phyloP scores from a whole-genome alignment of 495 filamentous ascomycete genomes.

The Aspergillus indologenus region DNA sequence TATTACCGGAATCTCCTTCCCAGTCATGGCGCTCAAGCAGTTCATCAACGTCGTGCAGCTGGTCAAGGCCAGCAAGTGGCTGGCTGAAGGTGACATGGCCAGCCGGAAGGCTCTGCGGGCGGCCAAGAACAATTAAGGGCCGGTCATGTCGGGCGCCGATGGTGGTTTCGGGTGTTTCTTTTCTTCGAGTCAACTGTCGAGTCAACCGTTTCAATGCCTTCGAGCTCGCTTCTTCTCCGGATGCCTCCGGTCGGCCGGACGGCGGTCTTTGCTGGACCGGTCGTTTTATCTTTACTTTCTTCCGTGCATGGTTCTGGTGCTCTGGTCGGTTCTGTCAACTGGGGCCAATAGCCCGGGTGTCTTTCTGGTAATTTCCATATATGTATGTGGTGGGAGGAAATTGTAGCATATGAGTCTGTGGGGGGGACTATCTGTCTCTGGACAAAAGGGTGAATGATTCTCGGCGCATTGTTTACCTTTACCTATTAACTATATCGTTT shows the following conservation, averaged over 20 bases:
- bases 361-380: conserved; percentile 3
- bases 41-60: conserved; percentile 91
- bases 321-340: conserved; percentile 26
- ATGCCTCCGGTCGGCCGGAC: neutral
- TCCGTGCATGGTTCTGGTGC: conserved; percentile 40
- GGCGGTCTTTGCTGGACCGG: neutral
- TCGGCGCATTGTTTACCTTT: neutral
- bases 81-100: conserved; percentile 77
- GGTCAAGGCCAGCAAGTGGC: conserved; percentile 86
- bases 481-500: neutral
- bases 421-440: conserved; percentile 11
- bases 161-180: neutral
- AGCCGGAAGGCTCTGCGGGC: conserved; percentile 28
- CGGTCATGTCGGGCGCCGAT: neutral
- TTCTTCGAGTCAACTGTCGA: neutral
- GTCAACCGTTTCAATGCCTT: neutral
- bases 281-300: neutral
- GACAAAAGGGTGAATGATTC: conserved; percentile 6
- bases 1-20: conserved; percentile 73
- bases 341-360: neutral
- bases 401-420: conserved; percentile 13
- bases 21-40: conserved; percentile 89
- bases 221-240: conserved; percentile 19
- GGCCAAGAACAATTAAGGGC: conserved; percentile 28
- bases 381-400: conserved; percentile 14